phyloP scores from a whole-genome alignment of 2,329 filamentous ascomycete species.

The Ampelomyces quisqualis region DNA sequence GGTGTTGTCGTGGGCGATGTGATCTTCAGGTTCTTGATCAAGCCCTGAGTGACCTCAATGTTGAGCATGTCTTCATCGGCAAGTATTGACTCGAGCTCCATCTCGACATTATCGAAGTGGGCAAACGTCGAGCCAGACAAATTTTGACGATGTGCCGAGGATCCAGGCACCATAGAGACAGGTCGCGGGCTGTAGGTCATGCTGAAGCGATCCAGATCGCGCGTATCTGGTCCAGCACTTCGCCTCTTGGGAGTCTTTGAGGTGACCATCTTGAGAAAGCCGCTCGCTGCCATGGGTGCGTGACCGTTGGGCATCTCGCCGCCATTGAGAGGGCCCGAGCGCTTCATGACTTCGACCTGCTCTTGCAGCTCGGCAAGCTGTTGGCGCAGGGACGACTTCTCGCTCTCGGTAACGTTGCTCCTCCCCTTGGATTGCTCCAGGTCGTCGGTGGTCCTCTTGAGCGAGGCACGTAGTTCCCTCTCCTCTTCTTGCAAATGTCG shows the following conservation, averaged over 20 bases:
- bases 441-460: constrained; percentile 76
- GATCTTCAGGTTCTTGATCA: constrained; percentile 96
- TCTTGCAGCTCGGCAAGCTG: constrained; percentile 89
- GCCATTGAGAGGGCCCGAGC: constrained; percentile 72
- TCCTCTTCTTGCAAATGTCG: constrained; percentile 96
- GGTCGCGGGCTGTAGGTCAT: constrained; percentile 90
- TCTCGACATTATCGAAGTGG: constrained; percentile 84
- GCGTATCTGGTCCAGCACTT: constrained; percentile 83
- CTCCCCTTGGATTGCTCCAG: constrained; percentile 75
- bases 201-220: constrained; percentile 86
- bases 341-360: constrained; percentile 83
- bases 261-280: constrained; percentile 93
- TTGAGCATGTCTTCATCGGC: constrained; percentile 95
- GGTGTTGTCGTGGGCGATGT: constrained; percentile 83
- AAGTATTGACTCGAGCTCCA: constrained; percentile 89
- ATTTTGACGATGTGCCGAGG: constrained; percentile 66
- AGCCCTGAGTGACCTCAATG: constrained; percentile 92
- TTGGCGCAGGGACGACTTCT: constrained; percentile 81
- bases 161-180: constrained; percentile 86
- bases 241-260: constrained; percentile 96
- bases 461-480: constrained; percentile 76
- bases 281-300: constrained; percentile 57
- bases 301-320: constrained; percentile 66
- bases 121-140: constrained; percentile 76
- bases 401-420: constrained; percentile 74